Base-by-base conservation (phyloP, 768 basidiomycete species). In the Auriscalpium orientale region DNA sequence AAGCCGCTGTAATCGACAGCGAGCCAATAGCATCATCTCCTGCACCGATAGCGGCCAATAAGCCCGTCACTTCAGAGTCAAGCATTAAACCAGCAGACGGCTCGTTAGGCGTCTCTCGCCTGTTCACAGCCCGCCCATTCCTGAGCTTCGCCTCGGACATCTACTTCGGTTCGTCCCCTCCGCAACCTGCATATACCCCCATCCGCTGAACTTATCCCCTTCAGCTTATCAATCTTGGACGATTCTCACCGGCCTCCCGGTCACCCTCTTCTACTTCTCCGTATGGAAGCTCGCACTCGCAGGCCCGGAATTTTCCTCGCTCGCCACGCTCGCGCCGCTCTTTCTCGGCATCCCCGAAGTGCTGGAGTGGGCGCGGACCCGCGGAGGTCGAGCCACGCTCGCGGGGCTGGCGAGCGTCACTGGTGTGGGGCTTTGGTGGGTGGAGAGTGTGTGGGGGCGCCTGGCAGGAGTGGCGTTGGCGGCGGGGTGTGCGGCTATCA, bases 241-340 rank as follows among this genome's bases (percentile, higher is more conserved):
- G 1, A 77, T 89, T 49, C 83, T 89, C 67, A 94, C 92, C 1
- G 78, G 83, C 3, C 80, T 93, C 18, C 79, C 85, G 7, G 84
- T 87, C 1, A 83, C 88, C 4, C 74, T 95, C 4, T 95, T 95
- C 73, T 95, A 94, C 71, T 95, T 91, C 72, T 92, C 89, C 22
- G 83, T 95, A 18, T 94, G 92, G 92, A 80, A 91, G 65, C 83
- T 94, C 16, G 90, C 87, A 28, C 77, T 95, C 34, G 82, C 88
- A 11, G 93, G 93, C 5, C 81, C 85, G 37, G 93, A 95, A 66
- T 74, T 90, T 15, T 80, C 91, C 0, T 71, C 91, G 3, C 72
- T 94, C 9, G 78, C 80, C 8, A 81, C 83, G 8, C 77, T 95
- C 28, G 83, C 91, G 0, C 89, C 91, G 0, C 59, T 78, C 6